Base-by-base conservation (phyloP, 148 eudicot species). In the Polygonum maritimum region DNA sequence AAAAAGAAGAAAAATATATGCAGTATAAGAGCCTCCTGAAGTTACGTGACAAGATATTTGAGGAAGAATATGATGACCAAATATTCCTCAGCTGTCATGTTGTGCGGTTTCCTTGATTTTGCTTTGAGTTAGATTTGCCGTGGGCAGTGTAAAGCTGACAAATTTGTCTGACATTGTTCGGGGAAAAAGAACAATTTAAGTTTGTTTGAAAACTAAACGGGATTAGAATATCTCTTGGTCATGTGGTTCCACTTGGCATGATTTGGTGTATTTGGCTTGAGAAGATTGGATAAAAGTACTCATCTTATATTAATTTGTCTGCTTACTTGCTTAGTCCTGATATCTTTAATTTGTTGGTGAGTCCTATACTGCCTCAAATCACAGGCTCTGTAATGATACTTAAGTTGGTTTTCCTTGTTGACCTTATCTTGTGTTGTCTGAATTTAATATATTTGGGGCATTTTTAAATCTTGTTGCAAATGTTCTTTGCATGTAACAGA, bases 401-500 rank as follows among this genome's bases (percentile, higher is more conserved):
- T 36, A 9, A 36, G 41, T 67, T 67, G 44, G 71, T 45, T 67
- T 67, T 36, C 21, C 71, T 45, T 67, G 71, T 45, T 67, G 71
- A 67, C 71, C 69, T 67, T 16, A 67, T 67, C 45, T 67, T 38
- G 21, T 67, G 45, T 36, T 67, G 71, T 36, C 41, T 67, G 71
- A 67, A 67, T 19, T 67, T 67, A 44, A 15, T 15, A 15, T 16
- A 36, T 18, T 16, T 36, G 15, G 45, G 71, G 15, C 44, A 67
- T 67, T 2, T 67, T 41, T 67, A 36, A 35, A 36, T 7, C 44
- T 54, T 31, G 7, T 65, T 65, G 71, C 41, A 31, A 63, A 35
- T 63, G 16, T 44, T 65, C 71, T 67, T 19, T 51, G 54, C 15
- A 70, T 76, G 76, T 70, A 74, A 69, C 87, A 93, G 98, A 91